Base-by-base conservation (phyloP, 1,284 basidiomycete genomes). In the Naganishia sp. region DNA sequence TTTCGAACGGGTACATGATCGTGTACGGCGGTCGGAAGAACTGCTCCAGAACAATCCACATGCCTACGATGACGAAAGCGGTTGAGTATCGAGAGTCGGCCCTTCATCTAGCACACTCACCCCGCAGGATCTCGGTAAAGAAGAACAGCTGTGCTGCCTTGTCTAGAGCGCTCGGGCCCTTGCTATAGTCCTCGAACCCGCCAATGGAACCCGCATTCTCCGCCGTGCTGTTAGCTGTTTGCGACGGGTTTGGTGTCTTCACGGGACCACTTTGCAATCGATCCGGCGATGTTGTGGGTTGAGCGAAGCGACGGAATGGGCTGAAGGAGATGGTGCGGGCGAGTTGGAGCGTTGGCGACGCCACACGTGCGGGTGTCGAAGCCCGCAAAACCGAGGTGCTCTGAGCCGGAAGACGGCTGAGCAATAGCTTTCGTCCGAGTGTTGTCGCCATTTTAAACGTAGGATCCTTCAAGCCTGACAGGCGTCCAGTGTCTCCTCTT, bases 41-140 rank as follows among this genome's bases (percentile, higher is more conserved):
- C 79, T 98, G 91, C 81, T 98, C 96, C 71, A 98, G 75, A n/a
- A 98, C 94, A 78, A 99, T 89, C 93, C 94, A 97, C 92, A 98
- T 95, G 75, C 95, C 94, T 96, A 72, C 21, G 16, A 48, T 28
- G 4, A 56, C 11, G 31, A 59, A 39, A n/a, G 28, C 6, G 2
- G 23, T 25, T 43, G 18, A 53, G 68, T 46, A 4, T 55, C 6
- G 6, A 9, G 31, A 25, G n/a, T 18, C 1, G 1, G 28, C 28
- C 52, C 16, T 13, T 53, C 31, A n/a, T 46, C 11, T 1, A 7
- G 31, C 52, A 36, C 52, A 78, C 85, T 71, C 75, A 93, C 94
- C 94, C 83, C 95, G 85, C 72, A 95, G 82, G 74, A 99, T 97
- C 82, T 99, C 96, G 68, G 95, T 98, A 80, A 99, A 94, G 86